Percentiles rank a stretch among this genome's conserved stretches.
phyloP scores from a whole-genome alignment of 371 early-diverging fungal genomes.

The Vairimorpha ceranae region DNA sequence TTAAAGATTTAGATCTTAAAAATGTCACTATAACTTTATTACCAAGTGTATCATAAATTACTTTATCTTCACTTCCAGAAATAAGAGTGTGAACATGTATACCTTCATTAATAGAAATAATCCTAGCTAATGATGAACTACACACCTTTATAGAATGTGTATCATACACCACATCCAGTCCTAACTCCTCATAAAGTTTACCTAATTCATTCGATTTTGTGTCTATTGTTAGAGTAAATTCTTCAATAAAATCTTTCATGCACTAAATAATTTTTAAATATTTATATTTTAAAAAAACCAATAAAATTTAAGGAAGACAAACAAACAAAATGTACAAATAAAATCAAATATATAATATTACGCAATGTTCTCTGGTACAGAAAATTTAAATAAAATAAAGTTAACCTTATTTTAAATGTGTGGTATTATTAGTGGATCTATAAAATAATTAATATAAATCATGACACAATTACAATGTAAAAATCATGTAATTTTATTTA shows the following conservation, averaged over 20 bases:
- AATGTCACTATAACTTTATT: conserved; percentile 39
- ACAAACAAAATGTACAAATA: too few species aligned
- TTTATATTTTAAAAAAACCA: background rate
- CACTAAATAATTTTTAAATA: background rate
- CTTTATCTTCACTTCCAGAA: background rate
- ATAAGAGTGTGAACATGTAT: conserved; percentile 27
- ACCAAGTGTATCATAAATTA: conserved; percentile 36
- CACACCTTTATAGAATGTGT: conserved; percentile 14
- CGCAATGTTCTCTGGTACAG: too few species aligned
- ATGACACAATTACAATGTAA: too few species aligned
- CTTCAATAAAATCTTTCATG: conserved; percentile 25
- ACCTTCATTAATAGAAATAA: conserved; percentile 15
- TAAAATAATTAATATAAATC: too few species aligned
- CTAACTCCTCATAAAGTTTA: conserved; percentile 27
- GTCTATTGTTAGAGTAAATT: conserved; percentile 12
- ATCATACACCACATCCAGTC: conserved; percentile 33
- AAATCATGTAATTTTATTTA: too few species aligned
- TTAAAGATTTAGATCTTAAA: background rate
- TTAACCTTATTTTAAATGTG: too few species aligned
- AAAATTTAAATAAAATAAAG: too few species aligned
- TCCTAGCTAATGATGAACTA: conserved; percentile 19
- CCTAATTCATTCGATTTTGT: conserved; percentile 19
- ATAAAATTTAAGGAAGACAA: background rate
- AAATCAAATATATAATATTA: too few species aligned
- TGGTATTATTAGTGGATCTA: too few species aligned